These are phyloP conservation scores for Yamadazyma tumulicola DNA, from an alignment of 805 yeast genomes.

Conservation along the genomic window DNA sequence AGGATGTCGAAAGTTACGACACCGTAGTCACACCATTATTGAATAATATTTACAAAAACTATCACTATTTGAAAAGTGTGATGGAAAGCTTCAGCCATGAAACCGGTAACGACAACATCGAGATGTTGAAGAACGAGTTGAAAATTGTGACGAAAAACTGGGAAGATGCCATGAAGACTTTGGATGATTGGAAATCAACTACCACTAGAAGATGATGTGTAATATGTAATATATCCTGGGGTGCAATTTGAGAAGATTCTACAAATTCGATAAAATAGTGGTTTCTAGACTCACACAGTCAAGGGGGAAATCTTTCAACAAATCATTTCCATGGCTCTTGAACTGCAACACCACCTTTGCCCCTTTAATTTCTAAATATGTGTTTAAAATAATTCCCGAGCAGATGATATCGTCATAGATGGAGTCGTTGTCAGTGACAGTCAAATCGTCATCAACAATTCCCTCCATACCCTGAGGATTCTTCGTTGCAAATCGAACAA, in stretches of 20 bases:
- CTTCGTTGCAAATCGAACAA: slow-evolving; percentile 22
- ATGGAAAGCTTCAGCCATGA: slow-evolving; percentile 8
- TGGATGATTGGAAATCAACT: slow-evolving; percentile 33
- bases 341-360: slow-evolving; percentile 14
- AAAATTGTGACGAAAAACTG: slow-evolving; percentile 28
- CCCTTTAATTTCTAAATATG: slow-evolving; percentile 19
- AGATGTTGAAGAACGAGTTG: slow-evolving; percentile 5
- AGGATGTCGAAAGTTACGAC: slow-evolving; percentile 36
- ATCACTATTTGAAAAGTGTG: slow-evolving; percentile 25
- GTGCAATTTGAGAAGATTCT: slow-evolving; percentile 1
- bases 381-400: slow-evolving; percentile 27
- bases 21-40: slow-evolving; percentile 31
- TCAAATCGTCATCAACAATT: neutral
- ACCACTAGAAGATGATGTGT: slow-evolving; percentile 3
- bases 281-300: slow-evolving; percentile 28
- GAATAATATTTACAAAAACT: slow-evolving; percentile 30
- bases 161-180: slow-evolving; percentile 36
- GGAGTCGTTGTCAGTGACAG: neutral
- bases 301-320: slow-evolving; percentile 28
- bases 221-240: slow-evolving; percentile 1
- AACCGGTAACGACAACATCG: slow-evolving; percentile 9
- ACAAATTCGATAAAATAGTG: slow-evolving; percentile 19
- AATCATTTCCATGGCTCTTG: slow-evolving; percentile 16
- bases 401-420: slow-evolving; percentile 21
- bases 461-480: slow-evolving; percentile 2